Percentiles rank a stretch among this genome's conserved stretches.
phyloP scores from a whole-genome alignment of 2,329 filamentous ascomycete species.

The Microsporum audouinii region DNA sequence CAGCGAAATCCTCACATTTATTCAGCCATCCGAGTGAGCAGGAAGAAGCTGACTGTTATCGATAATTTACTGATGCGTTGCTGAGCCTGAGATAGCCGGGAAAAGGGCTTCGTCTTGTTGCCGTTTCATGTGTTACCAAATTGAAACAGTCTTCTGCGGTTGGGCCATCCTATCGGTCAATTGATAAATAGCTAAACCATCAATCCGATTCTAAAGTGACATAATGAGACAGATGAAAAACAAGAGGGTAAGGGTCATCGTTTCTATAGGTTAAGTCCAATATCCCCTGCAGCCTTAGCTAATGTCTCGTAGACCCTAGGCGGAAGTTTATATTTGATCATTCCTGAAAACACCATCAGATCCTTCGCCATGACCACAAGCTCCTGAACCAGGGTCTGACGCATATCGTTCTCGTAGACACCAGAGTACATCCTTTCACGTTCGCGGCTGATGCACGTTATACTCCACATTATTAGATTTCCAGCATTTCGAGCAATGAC shows the following conservation, averaged over 20 bases:
- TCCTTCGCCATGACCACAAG: slow-evolving; percentile 75
- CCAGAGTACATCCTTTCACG: slow-evolving; percentile 58
- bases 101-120: background rate
- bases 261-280: slow-evolving; percentile 25
- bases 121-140: background rate
- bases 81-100: no score
- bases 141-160: background rate
- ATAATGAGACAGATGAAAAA: background rate
- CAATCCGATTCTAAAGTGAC: background rate
- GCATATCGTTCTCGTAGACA: slow-evolving; percentile 52
- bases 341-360: slow-evolving; percentile 83
- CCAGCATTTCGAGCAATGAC: slow-evolving; percentile 82
- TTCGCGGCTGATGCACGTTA: slow-evolving; percentile 72
- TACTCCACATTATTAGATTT: slow-evolving; percentile 85
- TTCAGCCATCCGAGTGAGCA: background rate
- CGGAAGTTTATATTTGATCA: slow-evolving; percentile 82
- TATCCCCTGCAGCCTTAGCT: slow-evolving; percentile 65
- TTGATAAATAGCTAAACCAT: background rate
- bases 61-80: background rate
- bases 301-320: slow-evolving; percentile 79
- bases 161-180: background rate
- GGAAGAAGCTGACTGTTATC: background rate
- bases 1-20: background rate
- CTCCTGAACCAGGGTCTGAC: slow-evolving; percentile 49
- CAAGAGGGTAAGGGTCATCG: background rate